Percentiles rank a stretch among this genome's conserved stretches.
Evolutionary conservation across 805 yeast genomes (phyloP).

Genomic region (Cyberlindnera euphorbiiphila): DNA sequence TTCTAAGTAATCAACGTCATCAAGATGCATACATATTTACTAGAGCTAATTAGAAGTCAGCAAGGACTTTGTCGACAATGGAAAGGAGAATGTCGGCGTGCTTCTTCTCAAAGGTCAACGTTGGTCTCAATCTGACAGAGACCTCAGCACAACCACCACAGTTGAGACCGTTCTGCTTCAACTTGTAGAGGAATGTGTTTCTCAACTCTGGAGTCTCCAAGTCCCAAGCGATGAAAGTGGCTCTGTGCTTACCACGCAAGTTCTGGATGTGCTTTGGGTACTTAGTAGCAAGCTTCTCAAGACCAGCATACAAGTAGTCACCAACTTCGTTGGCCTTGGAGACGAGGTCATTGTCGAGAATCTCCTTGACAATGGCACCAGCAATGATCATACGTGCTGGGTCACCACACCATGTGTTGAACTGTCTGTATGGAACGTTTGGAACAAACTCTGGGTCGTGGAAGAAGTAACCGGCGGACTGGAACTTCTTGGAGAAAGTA

Average conservation of each 20-base stretch:
- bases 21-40: too few species aligned
- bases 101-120: conserved; percentile 71
- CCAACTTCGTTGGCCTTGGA: conserved; percentile 59
- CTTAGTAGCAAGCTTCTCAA: conserved; percentile 47
- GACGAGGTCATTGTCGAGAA: conserved; percentile 56
- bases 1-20: too few species aligned
- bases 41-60: conserved; percentile 22
- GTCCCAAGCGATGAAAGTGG: conserved; percentile 83
- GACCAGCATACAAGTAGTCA: conserved; percentile 54
- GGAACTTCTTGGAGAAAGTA: conserved; percentile 85
- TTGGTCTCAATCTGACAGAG: conserved; percentile 79
- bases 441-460: conserved; percentile 71
- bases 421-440: conserved; percentile 77
- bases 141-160: conserved; percentile 82
- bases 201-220: conserved; percentile 50
- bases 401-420: conserved; percentile 94
- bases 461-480: conserved; percentile 85
- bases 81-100: conserved; percentile 68
- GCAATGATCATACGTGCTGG: conserved; percentile 77
- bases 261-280: conserved; percentile 51
- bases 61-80: conserved; percentile 34
- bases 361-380: conserved; percentile 66
- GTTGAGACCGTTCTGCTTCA: conserved; percentile 67
- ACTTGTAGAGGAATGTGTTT: conserved; percentile 54
- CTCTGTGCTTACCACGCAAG: conserved; percentile 72